Percentiles rank a stretch among this genome's conserved stretches.
Evolutionary conservation across 805 yeast species (phyloP).

Genomic region (Metschnikowia bowlesiae): DNA sequence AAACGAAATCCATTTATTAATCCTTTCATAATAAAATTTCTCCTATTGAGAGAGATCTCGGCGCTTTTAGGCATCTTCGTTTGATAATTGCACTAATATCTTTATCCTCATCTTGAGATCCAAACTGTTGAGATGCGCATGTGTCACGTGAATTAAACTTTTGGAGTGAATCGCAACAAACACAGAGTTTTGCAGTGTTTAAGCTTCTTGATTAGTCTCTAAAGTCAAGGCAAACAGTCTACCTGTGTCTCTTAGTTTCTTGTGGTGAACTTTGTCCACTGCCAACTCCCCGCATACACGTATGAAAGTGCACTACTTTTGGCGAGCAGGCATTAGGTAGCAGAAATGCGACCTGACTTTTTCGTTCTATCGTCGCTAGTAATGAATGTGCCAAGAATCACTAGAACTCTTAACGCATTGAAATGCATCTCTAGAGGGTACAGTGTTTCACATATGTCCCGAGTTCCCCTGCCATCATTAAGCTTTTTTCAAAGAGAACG

Average conservation of each 20-base stretch:
- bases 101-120: not conserved
- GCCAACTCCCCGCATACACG: not conserved
- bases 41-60: conserved; percentile 62
- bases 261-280: not conserved
- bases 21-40: conserved; percentile 55
- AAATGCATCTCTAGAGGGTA: conserved; percentile 5
- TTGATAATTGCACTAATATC: not conserved
- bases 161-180: not conserved
- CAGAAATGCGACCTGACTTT: not conserved
- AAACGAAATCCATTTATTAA: conserved; percentile 58
- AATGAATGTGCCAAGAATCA: conserved; percentile 5
- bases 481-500: conserved; percentile 58
- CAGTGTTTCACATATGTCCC: conserved; percentile 5
- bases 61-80: conserved; percentile 53
- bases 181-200: not conserved
- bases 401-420: not conserved
- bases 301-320: conserved; percentile 1
- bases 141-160: not conserved
- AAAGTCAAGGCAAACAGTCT: not conserved
- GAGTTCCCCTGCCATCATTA: conserved; percentile 21
- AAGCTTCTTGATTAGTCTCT: not conserved
- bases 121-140: not conserved
- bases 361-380: not conserved
- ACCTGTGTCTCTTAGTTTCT: not conserved
- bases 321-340: conserved; percentile 4